These are phyloP conservation scores for Linnemannia exigua DNA, from an alignment of 192 early-diverging fungal genomes.

Conservation along the genomic window DNA sequence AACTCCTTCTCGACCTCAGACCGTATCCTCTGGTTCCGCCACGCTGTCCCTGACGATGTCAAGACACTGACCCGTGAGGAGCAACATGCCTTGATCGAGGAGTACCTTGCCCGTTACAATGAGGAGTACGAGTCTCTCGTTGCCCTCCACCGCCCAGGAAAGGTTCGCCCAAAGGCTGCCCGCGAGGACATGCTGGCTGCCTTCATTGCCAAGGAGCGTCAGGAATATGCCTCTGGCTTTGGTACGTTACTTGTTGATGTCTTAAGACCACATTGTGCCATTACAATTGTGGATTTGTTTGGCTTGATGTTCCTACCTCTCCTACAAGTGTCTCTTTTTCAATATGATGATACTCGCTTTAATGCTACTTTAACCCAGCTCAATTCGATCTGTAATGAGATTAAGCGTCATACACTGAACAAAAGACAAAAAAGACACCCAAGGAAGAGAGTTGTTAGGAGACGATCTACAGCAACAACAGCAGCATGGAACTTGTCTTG, in stretches of 20 bases:
- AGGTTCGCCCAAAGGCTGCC: constrained; percentile 62
- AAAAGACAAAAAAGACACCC: not conserved
- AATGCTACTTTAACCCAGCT: constrained; percentile 57
- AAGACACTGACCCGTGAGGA: constrained; percentile 24
- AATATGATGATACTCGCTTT: constrained; percentile 42
- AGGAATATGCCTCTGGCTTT: constrained; percentile 67
- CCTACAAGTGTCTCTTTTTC: not conserved
- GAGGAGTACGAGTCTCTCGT: constrained; percentile 62
- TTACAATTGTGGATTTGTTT: no score
- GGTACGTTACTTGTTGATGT: no score
- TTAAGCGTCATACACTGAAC: constrained; percentile 34
- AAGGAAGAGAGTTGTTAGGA: not conserved
- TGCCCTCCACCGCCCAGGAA: constrained; percentile 51
- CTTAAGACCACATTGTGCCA: no score
- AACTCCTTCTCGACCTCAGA: constrained; percentile 53
- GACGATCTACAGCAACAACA: not conserved
- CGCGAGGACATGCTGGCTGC: constrained; percentile 59
- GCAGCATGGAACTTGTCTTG: not conserved
- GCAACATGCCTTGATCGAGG: constrained; percentile 39
- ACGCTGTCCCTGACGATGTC: constrained; percentile 63
- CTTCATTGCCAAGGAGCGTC: constrained; percentile 60
- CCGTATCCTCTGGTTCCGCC: constrained; percentile 68
- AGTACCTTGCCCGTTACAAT: constrained; percentile 63
- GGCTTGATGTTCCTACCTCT: no score
- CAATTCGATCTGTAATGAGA: constrained; percentile 37